A percentile compares a stretch with the other conserved stretches of the same genome.
These are phyloP conservation scores for Lasiodiplodia citricola DNA, from an alignment of 2,329 filamentous ascomycete species.

Conservation along the genomic window DNA sequence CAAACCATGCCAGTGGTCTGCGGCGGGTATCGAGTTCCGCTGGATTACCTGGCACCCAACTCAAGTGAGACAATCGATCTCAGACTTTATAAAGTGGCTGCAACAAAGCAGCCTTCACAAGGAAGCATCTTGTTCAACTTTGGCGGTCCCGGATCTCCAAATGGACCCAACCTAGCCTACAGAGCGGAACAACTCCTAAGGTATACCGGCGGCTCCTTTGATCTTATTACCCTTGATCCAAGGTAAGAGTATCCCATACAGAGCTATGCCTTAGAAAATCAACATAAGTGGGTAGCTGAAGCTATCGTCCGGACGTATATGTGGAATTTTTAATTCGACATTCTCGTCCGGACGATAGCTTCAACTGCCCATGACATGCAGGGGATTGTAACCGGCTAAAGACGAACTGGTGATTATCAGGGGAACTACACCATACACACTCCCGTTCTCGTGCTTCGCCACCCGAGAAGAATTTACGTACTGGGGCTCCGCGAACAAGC, in stretches of 20 bases:
- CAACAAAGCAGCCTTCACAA: slow-evolving; percentile 28
- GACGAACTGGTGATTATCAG: background rate
- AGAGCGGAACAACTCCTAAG: background rate
- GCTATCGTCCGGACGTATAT: no score
- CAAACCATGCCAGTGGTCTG: slow-evolving; percentile 31
- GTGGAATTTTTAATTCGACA: no score
- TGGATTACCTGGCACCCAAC: slow-evolving; percentile 40
- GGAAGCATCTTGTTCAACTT: slow-evolving; percentile 34
- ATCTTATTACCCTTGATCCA: slow-evolving; percentile 28
- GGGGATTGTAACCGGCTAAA: no score
- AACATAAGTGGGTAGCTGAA: no score
- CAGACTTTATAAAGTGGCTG: slow-evolving; percentile 28
- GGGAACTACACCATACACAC: no score
- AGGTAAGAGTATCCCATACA: background rate
- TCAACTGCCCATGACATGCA: no score
- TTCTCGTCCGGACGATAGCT: no score
- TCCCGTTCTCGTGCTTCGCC: no score
- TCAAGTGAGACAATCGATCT: slow-evolving; percentile 30
- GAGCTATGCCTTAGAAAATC: no score
- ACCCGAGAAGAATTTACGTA: no score
- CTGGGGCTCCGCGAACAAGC: background rate
- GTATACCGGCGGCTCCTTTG: slow-evolving; percentile 27
- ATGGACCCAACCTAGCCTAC: fast-evolving
- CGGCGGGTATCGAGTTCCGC: slow-evolving; percentile 40
- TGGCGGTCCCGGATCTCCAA: slow-evolving; percentile 28